These are phyloP conservation scores for Botrytis medusae DNA, from an alignment of 2,329 filamentous ascomycete genomes.

Conservation along the genomic window DNA sequence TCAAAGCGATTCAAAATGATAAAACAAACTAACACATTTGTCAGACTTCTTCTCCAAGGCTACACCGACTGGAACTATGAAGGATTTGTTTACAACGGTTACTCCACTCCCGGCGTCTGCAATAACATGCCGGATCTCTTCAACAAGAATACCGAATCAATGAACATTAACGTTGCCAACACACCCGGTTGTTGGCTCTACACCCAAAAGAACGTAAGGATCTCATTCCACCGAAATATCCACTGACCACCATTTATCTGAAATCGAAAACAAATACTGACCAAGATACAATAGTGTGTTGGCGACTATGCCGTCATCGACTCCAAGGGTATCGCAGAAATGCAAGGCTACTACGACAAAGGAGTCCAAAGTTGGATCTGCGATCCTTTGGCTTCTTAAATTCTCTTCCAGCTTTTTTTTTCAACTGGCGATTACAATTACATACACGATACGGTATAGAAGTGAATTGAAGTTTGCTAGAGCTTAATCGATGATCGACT, in stretches of 20 bases:
- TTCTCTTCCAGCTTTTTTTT: background rate
- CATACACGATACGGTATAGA: background rate
- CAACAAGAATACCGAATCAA: conserved; percentile 4
- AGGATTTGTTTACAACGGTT: conserved; percentile 11
- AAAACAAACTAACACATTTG: background rate
- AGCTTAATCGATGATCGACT: background rate
- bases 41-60: background rate
- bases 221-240: background rate
- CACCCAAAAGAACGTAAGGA: background rate
- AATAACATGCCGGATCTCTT: background rate
- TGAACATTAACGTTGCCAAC: background rate
- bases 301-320: background rate
- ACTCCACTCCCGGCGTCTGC: background rate
- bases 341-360: conserved; percentile 3
- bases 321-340: background rate
- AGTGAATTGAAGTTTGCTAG: background rate
- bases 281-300: background rate
- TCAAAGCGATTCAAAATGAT: background rate
- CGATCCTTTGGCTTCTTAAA: background rate
- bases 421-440: background rate
- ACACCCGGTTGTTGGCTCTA: conserved; percentile 17
- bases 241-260: background rate
- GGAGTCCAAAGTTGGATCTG: conserved; percentile 8
- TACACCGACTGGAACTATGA: background rate
- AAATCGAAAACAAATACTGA: background rate